Percentiles rank a stretch among this genome's conserved stretches.
Evolutionary conservation across 805 yeast genomes (phyloP).

Genomic region (Vanderwaltozyma yarrowii): DNA sequence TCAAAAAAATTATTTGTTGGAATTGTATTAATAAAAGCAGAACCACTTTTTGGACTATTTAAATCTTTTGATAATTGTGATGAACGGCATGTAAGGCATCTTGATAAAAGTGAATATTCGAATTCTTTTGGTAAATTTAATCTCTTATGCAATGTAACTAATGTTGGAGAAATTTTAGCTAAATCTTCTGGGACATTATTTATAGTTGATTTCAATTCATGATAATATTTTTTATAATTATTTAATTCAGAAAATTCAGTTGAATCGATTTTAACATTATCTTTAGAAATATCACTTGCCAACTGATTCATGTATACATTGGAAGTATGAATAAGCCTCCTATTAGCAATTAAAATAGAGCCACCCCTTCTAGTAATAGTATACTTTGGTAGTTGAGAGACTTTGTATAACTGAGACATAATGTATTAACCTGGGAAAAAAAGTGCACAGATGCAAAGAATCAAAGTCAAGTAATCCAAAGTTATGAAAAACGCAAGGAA

Average conservation of each 20-base stretch:
- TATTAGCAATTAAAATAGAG: no score
- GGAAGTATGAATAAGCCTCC: no score
- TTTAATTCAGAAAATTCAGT: constrained; percentile 7
- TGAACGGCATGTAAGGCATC: constrained; percentile 59
- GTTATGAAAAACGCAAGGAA: no score
- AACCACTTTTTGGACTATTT: constrained; percentile 9
- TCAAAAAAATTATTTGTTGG: constrained; percentile 42
- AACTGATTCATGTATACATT: no score
- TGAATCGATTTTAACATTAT: not conserved
- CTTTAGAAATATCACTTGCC: no score
- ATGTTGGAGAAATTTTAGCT: constrained; percentile 54
- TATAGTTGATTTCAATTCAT: constrained; percentile 11
- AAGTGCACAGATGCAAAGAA: no score
- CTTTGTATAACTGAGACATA: no score
- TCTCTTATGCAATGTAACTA: constrained; percentile 72
- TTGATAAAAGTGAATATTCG: constrained; percentile 60
- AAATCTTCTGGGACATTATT: constrained; percentile 35
- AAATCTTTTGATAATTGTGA: constrained; percentile 20
- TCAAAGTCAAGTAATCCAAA: no score
- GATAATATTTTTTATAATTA: constrained; percentile 19
- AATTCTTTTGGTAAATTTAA: constrained; percentile 50
- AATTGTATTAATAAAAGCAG: constrained; percentile 22
- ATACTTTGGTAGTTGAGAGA: no score
- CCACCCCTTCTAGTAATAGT: no score
- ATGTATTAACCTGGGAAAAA: no score